Evolutionary conservation across 2,329 filamentous ascomycete species (phyloP).

Genomic region (Clarireedia paspali): DNA sequence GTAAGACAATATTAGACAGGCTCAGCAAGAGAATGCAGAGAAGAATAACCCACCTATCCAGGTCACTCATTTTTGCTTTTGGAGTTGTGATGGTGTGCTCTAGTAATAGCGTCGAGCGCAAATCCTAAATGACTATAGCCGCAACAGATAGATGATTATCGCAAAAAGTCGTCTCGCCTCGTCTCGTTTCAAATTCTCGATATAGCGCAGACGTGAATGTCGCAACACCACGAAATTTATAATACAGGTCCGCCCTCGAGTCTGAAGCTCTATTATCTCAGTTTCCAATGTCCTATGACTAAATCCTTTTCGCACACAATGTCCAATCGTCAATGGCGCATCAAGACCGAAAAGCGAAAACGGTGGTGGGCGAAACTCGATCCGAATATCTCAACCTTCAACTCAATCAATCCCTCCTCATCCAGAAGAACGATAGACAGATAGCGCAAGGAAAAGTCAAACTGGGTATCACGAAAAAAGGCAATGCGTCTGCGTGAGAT

Average conservation of each 20-base stretch:
- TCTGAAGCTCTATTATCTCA: not conserved
- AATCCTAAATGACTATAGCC: not conserved
- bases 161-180: not conserved
- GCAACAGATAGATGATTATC: not conserved
- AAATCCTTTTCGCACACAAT: not conserved
- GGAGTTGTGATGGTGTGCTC: not conserved
- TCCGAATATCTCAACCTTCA: not conserved
- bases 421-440: not conserved
- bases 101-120: not conserved
- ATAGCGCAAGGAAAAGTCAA: too few relatives aligned
- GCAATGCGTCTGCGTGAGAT: too few relatives aligned
- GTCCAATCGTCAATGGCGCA: conserved; percentile 15
- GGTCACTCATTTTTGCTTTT: conserved; percentile 67
- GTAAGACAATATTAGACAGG: conserved; percentile 10
- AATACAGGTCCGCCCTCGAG: not conserved
- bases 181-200: not conserved
- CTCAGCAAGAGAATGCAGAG: not conserved
- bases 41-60: conserved; percentile 64
- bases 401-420: not conserved
- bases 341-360: conserved; percentile 9
- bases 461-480: too few relatives aligned
- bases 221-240: not conserved
- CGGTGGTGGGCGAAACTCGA: not conserved
- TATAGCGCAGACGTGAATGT: not conserved
- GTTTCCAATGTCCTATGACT: not conserved